A percentile compares a stretch with the other conserved stretches of the same genome.
Conservation (phyloP, 2,329 filamentous ascomycete species). For the Chaetomiaceae sp. region DNA sequence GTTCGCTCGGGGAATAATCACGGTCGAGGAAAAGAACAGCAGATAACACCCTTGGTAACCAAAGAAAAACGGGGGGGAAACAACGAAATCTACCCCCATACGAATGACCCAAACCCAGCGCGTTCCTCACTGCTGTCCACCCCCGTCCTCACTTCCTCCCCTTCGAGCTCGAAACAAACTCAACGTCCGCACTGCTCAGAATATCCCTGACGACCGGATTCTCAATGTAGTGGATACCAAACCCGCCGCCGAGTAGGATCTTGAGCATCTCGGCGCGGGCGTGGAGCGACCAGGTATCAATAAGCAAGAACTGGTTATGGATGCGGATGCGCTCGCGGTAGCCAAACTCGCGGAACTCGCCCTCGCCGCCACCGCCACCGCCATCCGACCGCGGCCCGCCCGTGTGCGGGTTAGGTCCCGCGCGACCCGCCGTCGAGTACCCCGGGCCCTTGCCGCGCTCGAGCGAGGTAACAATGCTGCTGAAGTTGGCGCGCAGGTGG, state of each 20-base stretch:
- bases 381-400: constrained; percentile 36
- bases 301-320: constrained; percentile 38
- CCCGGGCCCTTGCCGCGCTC: constrained; percentile 49
- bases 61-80: no score
- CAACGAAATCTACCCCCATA: background rate
- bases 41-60: no score
- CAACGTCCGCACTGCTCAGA: constrained; percentile 29
- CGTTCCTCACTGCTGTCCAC: no score
- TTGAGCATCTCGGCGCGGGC: constrained; percentile 44
- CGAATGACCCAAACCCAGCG: background rate
- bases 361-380: constrained; percentile 36
- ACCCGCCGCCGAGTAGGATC: constrained; percentile 41
- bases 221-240: constrained; percentile 34
- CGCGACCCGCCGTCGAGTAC: constrained; percentile 44
- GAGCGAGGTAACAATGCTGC: constrained; percentile 48
- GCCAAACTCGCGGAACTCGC: constrained; percentile 42
- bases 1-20: no score
- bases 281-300: constrained; percentile 48
- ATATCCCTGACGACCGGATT: constrained; percentile 36
- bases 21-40: no score
- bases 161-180: constrained; percentile 19
- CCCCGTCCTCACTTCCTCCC: constrained; percentile 9
- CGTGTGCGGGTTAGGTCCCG: constrained; percentile 37
- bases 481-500: constrained; percentile 42
- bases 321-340: constrained; percentile 48